phyloP scores from a whole-genome alignment of 805 yeast species.

The Candida insectalens region DNA sequence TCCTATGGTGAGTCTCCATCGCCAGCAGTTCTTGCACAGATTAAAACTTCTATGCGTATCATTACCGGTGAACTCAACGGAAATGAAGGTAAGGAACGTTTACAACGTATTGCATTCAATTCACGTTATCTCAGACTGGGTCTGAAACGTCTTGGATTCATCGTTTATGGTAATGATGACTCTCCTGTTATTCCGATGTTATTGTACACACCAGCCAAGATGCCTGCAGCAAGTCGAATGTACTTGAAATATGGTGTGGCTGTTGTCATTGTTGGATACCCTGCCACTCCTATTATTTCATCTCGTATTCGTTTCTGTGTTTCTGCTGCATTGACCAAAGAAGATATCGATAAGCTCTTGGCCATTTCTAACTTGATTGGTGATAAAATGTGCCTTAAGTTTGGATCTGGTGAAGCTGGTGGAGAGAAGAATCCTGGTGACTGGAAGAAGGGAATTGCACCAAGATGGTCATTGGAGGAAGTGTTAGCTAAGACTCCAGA shows the following conservation, averaged over 20 bases:
- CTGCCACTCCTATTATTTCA: slow-evolving; percentile 88
- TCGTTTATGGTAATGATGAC: slow-evolving; percentile 91
- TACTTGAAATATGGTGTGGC: slow-evolving; percentile 77
- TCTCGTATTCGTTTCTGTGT: slow-evolving; percentile 92
- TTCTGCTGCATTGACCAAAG: slow-evolving; percentile 85
- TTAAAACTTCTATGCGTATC: slow-evolving; percentile 66
- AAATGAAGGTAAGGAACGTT: slow-evolving; percentile 87
- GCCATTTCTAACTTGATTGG: slow-evolving; percentile 70
- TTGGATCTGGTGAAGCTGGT: slow-evolving; percentile 70
- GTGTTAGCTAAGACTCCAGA: slow-evolving; percentile 63
- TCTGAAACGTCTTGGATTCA: slow-evolving; percentile 84
- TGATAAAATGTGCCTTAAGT: slow-evolving; percentile 63
- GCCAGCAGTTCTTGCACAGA: slow-evolving; percentile 89
- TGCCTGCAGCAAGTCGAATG: slow-evolving; percentile 86
- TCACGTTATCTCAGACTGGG: slow-evolving; percentile 90
- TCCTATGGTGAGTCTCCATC: slow-evolving; percentile 77
- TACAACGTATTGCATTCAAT: slow-evolving; percentile 91
- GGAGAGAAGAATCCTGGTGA: slow-evolving; percentile 46
- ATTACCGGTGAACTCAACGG: slow-evolving; percentile 79
- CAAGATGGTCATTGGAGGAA: slow-evolving; percentile 73
- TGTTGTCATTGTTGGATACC: slow-evolving; percentile 94
- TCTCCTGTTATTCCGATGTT: slow-evolving; percentile 91
- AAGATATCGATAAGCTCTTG: slow-evolving; percentile 78
- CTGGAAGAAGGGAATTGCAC: slow-evolving; percentile 40
- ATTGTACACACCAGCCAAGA: slow-evolving; percentile 82